These are phyloP conservation scores for Penicillium sp. DNA, from an alignment of 2,329 filamentous ascomycete species.

Conservation along the genomic window DNA sequence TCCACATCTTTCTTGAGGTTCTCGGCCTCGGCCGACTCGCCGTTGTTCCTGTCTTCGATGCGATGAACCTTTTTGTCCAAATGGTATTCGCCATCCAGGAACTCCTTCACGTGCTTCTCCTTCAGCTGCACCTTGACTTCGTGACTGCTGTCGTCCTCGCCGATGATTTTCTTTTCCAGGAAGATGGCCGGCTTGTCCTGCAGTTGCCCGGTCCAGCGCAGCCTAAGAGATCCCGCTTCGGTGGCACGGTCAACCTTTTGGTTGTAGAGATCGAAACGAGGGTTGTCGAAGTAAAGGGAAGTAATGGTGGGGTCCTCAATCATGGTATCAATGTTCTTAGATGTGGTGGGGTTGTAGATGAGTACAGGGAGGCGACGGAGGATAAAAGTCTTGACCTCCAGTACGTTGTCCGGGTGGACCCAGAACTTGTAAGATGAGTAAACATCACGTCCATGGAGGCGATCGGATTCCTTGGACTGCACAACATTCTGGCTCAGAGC, in stretches of 20 bases:
- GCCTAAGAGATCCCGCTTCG: slow-evolving; percentile 76
- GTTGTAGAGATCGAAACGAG: slow-evolving; percentile 79
- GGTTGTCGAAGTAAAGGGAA: slow-evolving; percentile 92
- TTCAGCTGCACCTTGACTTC: slow-evolving; percentile 84
- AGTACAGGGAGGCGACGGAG: slow-evolving; percentile 85
- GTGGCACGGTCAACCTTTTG: slow-evolving; percentile 75
- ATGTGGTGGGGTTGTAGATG: slow-evolving; percentile 82
- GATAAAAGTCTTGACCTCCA: slow-evolving; percentile 96
- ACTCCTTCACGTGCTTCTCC: slow-evolving; percentile 86
- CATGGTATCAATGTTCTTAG: slow-evolving; percentile 75
- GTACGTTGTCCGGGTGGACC: slow-evolving; percentile 91
- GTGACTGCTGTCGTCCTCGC: slow-evolving; percentile 71
- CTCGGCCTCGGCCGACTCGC: slow-evolving; percentile 64
- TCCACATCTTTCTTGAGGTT: slow-evolving; percentile 69
- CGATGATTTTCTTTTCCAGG: slow-evolving; percentile 85
- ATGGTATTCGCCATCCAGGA: slow-evolving; percentile 81
- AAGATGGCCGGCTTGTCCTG: slow-evolving; percentile 74
- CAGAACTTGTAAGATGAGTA: slow-evolving; percentile 94
- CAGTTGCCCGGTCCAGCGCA: slow-evolving; percentile 90
- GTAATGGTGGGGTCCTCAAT: slow-evolving; percentile 85
- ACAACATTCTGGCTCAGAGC: slow-evolving; percentile 52
- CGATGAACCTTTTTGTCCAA: slow-evolving; percentile 90
- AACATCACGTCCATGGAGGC: slow-evolving; percentile 57
- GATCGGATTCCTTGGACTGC: slow-evolving; percentile 56
- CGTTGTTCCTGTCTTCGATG: slow-evolving; percentile 72